phyloP scores from a whole-genome alignment of 1,284 basidiomycete genomes.

The Thecaphora frezii region DNA sequence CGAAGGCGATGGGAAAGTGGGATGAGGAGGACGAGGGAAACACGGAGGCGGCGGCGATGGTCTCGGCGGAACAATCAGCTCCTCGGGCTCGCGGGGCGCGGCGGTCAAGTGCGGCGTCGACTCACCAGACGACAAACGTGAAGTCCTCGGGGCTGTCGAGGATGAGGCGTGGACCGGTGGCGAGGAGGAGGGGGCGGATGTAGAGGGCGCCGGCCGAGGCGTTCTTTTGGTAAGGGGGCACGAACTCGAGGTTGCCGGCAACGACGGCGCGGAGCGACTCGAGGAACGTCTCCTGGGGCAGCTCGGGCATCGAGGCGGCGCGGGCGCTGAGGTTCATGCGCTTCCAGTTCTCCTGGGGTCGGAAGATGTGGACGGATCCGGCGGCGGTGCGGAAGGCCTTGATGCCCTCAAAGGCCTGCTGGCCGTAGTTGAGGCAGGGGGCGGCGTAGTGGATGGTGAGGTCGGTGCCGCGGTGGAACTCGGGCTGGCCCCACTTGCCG shows the following conservation, averaged over 20 bases:
- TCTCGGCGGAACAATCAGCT: too few relatives aligned
- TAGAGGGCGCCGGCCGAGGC: constrained; percentile 51
- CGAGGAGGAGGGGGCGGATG: constrained; percentile 52
- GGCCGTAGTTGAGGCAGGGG: constrained; percentile 58
- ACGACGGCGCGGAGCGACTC: constrained; percentile 51
- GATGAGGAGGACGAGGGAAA: background rate
- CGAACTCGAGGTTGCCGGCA: constrained; percentile 57
- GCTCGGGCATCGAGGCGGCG: constrained; percentile 53
- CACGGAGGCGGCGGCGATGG: too few relatives aligned
- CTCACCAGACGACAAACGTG: constrained; percentile 55
- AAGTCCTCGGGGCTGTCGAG: constrained; percentile 56
- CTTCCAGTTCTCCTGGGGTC: constrained; percentile 57
- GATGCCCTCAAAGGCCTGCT: constrained; percentile 57
- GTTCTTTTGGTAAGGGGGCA: constrained; percentile 54
- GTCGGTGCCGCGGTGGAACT: constrained; percentile 48
- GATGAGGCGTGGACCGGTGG: constrained; percentile 51
- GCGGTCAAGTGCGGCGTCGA: background rate
- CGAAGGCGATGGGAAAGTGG: background rate
- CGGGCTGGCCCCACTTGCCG: constrained; percentile 47
- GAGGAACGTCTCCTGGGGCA: constrained; percentile 48
- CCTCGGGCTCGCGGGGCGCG: too few relatives aligned
- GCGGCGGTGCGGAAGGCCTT: constrained; percentile 53
- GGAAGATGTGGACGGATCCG: constrained; percentile 55
- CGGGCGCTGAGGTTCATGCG: constrained; percentile 55
- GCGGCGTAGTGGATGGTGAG: constrained; percentile 55